These are phyloP conservation scores for Carpinus fangiana DNA, from an alignment of 306 rosid genomes.

Conservation along the genomic window DNA sequence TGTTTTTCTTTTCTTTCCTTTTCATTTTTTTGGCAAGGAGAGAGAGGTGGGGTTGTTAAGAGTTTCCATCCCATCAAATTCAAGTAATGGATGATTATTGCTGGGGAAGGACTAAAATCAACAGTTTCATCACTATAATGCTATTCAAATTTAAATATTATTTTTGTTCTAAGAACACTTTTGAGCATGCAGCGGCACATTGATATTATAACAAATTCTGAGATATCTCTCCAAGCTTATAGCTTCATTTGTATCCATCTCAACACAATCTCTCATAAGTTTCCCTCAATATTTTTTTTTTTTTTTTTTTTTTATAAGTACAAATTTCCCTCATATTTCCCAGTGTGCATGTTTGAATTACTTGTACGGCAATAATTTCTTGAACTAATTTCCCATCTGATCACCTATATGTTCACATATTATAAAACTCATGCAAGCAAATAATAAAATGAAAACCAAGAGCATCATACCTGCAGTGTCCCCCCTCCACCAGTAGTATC, in stretches of 20 bases:
- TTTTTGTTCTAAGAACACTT: not conserved
- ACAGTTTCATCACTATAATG: not conserved
- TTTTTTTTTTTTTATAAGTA: too few relatives aligned
- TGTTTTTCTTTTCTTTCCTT: not conserved
- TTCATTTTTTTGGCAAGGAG: not conserved
- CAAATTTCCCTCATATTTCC: not conserved
- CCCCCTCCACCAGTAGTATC: constrained; percentile 99
- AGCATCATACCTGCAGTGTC: constrained; percentile 75
- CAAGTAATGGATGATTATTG: not conserved
- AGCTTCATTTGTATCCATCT: not conserved
- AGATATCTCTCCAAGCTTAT: not conserved
- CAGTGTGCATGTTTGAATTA: not conserved
- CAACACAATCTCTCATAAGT: not conserved
- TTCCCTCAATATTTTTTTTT: not conserved
- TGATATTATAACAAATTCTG: not conserved
- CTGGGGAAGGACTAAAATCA: not conserved
- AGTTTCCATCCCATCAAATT: not conserved
- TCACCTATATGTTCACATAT: constrained; percentile 13
- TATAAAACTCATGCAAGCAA: not conserved
- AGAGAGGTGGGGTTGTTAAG: not conserved
- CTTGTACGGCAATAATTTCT: not conserved
- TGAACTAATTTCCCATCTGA: not conserved
- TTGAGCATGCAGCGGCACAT: not conserved
- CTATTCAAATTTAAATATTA: not conserved
- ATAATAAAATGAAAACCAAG: not conserved